Percentiles rank a stretch among this genome's conserved stretches.
These are phyloP conservation scores for Moniliella sp. DNA, from an alignment of 1,284 basidiomycete genomes.

Conservation along the genomic window DNA sequence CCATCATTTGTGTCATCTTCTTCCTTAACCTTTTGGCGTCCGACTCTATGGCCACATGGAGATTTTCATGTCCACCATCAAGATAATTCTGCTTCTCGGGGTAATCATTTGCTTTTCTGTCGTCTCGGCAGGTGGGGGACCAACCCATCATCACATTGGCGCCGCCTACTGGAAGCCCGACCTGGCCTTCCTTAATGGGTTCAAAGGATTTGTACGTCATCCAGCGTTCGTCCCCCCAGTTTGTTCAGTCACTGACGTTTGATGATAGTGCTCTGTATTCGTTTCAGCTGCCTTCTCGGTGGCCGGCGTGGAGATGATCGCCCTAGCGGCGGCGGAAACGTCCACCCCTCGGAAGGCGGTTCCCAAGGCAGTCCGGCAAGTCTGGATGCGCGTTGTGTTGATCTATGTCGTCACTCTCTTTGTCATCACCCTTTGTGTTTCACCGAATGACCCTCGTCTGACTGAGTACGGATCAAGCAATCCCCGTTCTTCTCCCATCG, in stretches of 20 bases:
- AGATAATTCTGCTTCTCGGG: conserved; percentile 41
- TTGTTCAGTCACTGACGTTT: no score
- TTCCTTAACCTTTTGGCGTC: conserved; percentile 15
- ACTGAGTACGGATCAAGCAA: conserved; percentile 14
- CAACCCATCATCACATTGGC: conserved; percentile 7
- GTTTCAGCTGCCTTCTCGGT: conserved; percentile 77
- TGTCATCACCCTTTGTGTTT: conserved; percentile 21
- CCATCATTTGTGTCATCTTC: conserved; percentile 14
- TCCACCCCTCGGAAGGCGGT: conserved; percentile 34
- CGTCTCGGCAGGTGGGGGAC: conserved; percentile 34
- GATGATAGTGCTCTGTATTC: no score
- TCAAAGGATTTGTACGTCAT: conserved; percentile 29
- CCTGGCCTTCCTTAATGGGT: conserved; percentile 25
- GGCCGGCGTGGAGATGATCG: conserved; percentile 62
- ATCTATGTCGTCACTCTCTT: conserved; percentile 37
- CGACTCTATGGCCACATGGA: conserved; percentile 39
- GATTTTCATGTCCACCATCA: conserved; percentile 41
- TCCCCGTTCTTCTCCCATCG: conserved; percentile 37
- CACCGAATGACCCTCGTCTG: no score
- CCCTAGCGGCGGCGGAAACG: conserved; percentile 53
- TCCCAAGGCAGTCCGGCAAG: conserved; percentile 17
- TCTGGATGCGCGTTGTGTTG: conserved; percentile 10
- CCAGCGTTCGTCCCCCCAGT: conserved; percentile 22
- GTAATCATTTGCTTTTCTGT: conserved; percentile 43
- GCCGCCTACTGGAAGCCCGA: conserved; percentile 1